Percentiles rank a stretch among this genome's conserved stretches.
phyloP scores from a whole-genome alignment of 2,329 filamentous ascomycete species.

The Venturia carpophila region DNA sequence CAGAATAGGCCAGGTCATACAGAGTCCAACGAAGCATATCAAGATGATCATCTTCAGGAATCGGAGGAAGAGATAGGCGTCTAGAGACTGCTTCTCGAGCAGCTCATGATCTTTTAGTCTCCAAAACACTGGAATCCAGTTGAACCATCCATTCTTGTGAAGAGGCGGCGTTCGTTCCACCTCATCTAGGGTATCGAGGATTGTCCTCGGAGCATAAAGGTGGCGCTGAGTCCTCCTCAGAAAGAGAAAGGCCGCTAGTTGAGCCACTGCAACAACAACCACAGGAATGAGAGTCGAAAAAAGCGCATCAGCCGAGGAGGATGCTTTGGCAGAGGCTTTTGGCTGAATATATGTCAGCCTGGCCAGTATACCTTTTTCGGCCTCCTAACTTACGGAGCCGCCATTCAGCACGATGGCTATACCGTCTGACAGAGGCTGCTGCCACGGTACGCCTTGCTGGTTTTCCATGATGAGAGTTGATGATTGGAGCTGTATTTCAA shows the following conservation, averaged over 20 bases:
- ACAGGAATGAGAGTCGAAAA: conserved; percentile 49
- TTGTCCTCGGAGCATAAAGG: conserved; percentile 49
- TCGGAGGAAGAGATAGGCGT: conserved; percentile 84
- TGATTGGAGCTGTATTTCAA: not conserved
- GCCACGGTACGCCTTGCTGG: not conserved
- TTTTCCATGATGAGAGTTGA: not conserved
- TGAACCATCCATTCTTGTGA: conserved; percentile 27
- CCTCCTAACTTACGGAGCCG: not conserved
- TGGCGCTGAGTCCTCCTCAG: conserved; percentile 43
- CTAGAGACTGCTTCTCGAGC: conserved; percentile 83
- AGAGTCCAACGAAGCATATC: conserved; percentile 75
- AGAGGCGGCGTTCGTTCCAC: conserved; percentile 18
- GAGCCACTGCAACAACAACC: conserved; percentile 41
- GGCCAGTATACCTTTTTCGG: not conserved
- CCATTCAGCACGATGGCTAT: not conserved
- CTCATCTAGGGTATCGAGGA: conserved; percentile 10
- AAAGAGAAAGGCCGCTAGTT: conserved; percentile 44
- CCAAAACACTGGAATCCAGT: conserved; percentile 43
- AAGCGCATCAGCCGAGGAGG: conserved; percentile 33
- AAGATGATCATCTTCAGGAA: conserved; percentile 72
- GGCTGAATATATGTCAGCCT: not conserved
- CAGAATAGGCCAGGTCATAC: conserved; percentile 79
- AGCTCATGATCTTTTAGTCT: conserved; percentile 66
- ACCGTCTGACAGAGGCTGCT: not conserved
- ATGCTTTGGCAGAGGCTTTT: not conserved